These are phyloP conservation scores for Dothistroma pini DNA, from an alignment of 2,329 filamentous ascomycete species.

Conservation along the genomic window DNA sequence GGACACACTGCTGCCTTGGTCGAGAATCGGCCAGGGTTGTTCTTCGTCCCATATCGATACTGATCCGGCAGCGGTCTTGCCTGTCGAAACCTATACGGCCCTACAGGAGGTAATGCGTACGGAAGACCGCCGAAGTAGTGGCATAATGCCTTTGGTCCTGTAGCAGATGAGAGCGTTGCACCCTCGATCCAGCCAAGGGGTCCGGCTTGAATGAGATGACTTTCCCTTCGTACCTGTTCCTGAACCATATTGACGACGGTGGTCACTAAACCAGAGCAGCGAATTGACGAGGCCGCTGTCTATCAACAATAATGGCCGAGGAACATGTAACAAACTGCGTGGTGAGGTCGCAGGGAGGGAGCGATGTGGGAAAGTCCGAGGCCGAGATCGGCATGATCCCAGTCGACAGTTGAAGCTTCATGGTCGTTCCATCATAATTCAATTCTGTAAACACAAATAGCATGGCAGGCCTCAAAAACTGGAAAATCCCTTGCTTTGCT, in stretches of 20 bases:
- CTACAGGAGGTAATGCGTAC: constrained; percentile 51
- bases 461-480: background rate
- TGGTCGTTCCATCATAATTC: background rate
- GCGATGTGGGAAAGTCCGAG: background rate
- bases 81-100: constrained; percentile 48
- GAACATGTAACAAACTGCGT: background rate
- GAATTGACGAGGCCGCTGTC: background rate
- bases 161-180: constrained; percentile 39
- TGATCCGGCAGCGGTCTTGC: constrained; percentile 46
- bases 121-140: constrained; percentile 56
- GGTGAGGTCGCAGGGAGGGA: no score
- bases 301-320: no score
- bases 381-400: background rate
- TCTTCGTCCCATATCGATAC: constrained; percentile 51
- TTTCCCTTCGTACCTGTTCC: constrained; percentile 19
- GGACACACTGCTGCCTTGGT: constrained; percentile 47
- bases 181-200: constrained; percentile 51
- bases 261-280: background rate
- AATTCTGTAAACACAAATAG: background rate
- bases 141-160: constrained; percentile 33
- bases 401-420: background rate
- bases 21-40: constrained; percentile 46
- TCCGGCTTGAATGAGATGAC: constrained; percentile 38
- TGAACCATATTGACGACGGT: constrained; percentile 10
- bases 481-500: background rate